Evolutionary conservation across 345 rosid species (phyloP), one percentile per base, ranked within the genome.

Genomic region (Tarenaya hassleriana): DNA sequence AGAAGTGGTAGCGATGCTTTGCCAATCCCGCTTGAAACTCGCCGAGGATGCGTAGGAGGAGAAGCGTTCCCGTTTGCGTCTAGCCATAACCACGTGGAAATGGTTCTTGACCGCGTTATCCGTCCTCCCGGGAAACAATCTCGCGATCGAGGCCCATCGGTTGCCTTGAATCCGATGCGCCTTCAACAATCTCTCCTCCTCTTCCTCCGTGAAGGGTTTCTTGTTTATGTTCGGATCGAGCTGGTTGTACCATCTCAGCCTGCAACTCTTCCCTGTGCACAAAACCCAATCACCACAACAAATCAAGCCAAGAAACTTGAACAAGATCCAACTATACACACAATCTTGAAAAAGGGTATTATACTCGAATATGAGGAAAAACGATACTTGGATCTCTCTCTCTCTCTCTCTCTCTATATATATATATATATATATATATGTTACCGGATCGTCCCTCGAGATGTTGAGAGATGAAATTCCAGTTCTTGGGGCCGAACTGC

Each of bases 231-330:
- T 70, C 27, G 88, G 88, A 66, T 82, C 88, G 14, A 82, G 70
- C 66, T 82, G 88, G 61, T 82, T 82, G 51, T 61, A 82, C 88
- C 88, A 82, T 56, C 88, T 82, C 74, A 82, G 70, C 68, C 88
- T 76, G 64, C 85, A 82, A 18, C 88, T 81, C 63, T 81, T 81
- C 55, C 88, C 84, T 81, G 56, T 21, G 17, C 31, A 47, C 8
- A n/a, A 15, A 16, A n/a, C n/a, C n/a, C n/a, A n/a, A n/a, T n/a
- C n/a, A n/a, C n/a, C n/a, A n/a, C n/a, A n/a, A n/a, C n/a, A n/a
- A n/a, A n/a, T n/a, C 33, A 14, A 35, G 7, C 24, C 4, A 44
- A 49, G 15, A 47, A 58, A 34, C 7, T 31, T 11, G 12, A 60
- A 57, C 43, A 46, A 16, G 3, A 24, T 24, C 29, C 3, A 24